phyloP scores from a whole-genome alignment of 257 asterid genomes.

The Solanum gandarillasii region DNA sequence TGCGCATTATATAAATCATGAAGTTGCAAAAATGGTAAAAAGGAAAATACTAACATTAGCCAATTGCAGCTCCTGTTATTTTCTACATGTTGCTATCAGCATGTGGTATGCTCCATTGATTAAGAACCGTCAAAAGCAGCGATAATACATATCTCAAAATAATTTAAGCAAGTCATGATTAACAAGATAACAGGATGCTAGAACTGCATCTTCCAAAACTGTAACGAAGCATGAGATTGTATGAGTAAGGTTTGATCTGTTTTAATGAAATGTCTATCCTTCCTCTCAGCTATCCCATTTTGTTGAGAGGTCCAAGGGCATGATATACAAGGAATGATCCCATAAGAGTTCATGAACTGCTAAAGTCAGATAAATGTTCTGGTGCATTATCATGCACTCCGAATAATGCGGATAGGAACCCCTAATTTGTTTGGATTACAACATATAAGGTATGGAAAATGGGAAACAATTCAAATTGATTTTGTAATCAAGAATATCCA shows the following conservation, averaged over 20 bases:
- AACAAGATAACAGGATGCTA: background rate
- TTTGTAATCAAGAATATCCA: background rate
- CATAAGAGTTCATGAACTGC: background rate
- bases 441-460: background rate
- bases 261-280: background rate
- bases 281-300: background rate
- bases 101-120: background rate
- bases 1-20: background rate
- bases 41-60: background rate
- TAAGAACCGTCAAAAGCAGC: background rate
- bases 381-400: background rate
- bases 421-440: background rate
- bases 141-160: background rate
- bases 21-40: background rate
- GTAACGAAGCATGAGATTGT: background rate
- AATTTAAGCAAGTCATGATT: background rate
- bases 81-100: background rate
- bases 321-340: background rate
- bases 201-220: background rate
- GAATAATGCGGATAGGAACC: background rate
- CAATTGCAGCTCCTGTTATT: background rate
- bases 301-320: background rate
- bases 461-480: background rate
- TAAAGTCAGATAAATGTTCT: background rate
- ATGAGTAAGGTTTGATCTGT: background rate